Conservation (phyloP, 139 green algal genomes). For the Penium margaritaceum region DNA sequence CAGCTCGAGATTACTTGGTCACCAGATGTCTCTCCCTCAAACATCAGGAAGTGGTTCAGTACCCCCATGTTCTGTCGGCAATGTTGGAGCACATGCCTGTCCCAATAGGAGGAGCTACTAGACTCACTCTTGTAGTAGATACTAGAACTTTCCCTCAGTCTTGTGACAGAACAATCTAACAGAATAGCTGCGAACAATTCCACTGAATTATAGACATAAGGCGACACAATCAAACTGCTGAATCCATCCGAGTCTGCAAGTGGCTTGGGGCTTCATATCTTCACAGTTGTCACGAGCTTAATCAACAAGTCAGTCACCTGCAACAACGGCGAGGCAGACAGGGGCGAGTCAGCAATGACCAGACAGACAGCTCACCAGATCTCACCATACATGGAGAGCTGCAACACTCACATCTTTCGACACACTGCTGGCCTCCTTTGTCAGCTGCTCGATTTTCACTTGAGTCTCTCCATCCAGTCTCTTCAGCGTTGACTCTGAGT, state of each 20-base stretch:
- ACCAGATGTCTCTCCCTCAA: too few species aligned
- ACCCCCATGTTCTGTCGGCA: too few species aligned
- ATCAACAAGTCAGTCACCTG: conserved; percentile 32
- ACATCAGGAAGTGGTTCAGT: too few species aligned
- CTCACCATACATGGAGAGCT: neutral
- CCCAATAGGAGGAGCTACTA: too few species aligned
- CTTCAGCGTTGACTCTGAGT: conserved; percentile 31
- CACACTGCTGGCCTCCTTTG: conserved; percentile 11
- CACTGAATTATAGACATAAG: too few species aligned
- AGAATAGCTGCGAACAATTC: too few species aligned
- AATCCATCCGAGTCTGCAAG: neutral
- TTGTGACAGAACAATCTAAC: too few species aligned
- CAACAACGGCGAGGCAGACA: conserved; percentile 9
- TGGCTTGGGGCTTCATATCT: conserved; percentile 3
- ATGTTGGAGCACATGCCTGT: too few species aligned
- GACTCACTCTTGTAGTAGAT: too few species aligned
- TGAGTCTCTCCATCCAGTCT: conserved; percentile 29
- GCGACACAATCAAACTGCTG: neutral
- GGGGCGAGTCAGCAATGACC: neutral
- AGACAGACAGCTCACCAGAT: conserved; percentile 3
- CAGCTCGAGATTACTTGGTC: too few species aligned
- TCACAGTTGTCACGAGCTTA: conserved; percentile 29
- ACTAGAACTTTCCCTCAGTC: too few species aligned
- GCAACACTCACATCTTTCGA: conserved; percentile 15
- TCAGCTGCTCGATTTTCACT: conserved; percentile 25